Evolutionary conservation across 2,329 filamentous ascomycete species (phyloP).

Genomic region (Aureobasidium sp.): DNA sequence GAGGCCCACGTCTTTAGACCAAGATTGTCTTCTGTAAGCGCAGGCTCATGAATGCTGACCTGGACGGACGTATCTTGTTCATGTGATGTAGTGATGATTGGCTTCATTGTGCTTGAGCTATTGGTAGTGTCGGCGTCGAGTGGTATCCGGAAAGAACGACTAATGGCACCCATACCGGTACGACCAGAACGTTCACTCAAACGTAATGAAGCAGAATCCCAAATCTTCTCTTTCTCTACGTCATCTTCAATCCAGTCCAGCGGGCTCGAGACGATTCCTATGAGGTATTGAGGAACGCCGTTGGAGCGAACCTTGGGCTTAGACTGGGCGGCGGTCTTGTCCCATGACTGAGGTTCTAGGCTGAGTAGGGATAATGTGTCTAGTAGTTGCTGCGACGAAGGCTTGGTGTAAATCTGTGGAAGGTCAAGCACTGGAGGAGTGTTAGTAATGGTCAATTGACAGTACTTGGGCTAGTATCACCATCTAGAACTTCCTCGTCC

Average conservation of each 20-base stretch:
- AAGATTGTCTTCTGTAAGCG: constrained; percentile 77
- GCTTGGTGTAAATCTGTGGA: constrained; percentile 74
- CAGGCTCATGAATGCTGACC: constrained; percentile 73
- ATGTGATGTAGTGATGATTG: constrained; percentile 15
- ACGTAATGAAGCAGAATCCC: constrained; percentile 70
- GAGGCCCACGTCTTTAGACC: constrained; percentile 96
- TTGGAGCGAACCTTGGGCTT: constrained; percentile 38
- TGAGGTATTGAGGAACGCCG: constrained; percentile 57
- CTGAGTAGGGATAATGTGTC: constrained; percentile 58
- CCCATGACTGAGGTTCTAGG: constrained; percentile 62
- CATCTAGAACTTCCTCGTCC: constrained; percentile 26
- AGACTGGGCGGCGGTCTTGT: constrained; percentile 25
- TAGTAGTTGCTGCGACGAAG: constrained; percentile 56
- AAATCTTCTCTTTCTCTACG: constrained; percentile 58
- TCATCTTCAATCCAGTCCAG: constrained; percentile 63
- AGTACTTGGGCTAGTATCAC: constrained; percentile 32
- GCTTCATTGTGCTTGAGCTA: constrained; percentile 7
- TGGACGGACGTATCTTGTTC: constrained; percentile 38
- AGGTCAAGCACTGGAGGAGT: constrained; percentile 56
- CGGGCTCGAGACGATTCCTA: constrained; percentile 57
- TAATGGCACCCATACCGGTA: constrained; percentile 56
- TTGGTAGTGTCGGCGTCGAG: constrained; percentile 16
- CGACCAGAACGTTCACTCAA: constrained; percentile 82
- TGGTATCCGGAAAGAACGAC: constrained; percentile 50
- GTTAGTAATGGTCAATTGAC: constrained; percentile 3